These are phyloP conservation scores for Dicorynia guianensis DNA, from an alignment of 306 rosid genomes.

Conservation along the genomic window DNA sequence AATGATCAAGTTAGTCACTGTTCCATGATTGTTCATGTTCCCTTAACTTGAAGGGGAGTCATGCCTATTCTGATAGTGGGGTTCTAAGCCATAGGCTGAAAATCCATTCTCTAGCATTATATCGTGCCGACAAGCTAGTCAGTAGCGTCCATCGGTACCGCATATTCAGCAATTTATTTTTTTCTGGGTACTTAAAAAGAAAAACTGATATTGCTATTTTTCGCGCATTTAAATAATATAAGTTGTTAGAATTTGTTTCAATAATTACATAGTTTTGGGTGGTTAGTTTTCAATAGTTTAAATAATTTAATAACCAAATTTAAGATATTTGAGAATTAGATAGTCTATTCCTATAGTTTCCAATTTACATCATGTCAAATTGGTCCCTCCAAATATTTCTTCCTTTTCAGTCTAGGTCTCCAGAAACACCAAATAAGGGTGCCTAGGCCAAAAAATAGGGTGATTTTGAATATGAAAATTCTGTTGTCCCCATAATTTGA, in stretches of 20 bases:
- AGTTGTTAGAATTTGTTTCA: background rate
- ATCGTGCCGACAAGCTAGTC: conserved; percentile 5
- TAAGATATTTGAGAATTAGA: no score
- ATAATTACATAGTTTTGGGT: background rate
- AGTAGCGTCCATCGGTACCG: background rate
- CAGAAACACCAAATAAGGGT: no score
- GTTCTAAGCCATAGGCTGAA: background rate
- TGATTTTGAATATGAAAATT: background rate
- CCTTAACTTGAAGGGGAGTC: conserved; percentile 52
- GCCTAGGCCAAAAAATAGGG: no score
- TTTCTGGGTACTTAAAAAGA: background rate
- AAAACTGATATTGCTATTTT: no score
- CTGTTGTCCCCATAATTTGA: background rate
- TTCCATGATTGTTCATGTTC: conserved; percentile 45
- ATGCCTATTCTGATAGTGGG: conserved; percentile 40
- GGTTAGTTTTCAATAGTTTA: no score
- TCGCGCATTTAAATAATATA: no score
- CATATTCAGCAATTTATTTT: background rate
- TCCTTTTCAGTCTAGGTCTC: no score
- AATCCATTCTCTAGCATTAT: background rate
- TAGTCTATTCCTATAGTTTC: no score
- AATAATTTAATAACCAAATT: no score
- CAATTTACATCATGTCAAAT: no score
- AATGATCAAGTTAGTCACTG: conserved; percentile 28
- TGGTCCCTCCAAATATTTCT: no score